phyloP scores from a whole-genome alignment of 2,329 filamentous ascomycete species.

The Akanthomyces muscarius region DNA sequence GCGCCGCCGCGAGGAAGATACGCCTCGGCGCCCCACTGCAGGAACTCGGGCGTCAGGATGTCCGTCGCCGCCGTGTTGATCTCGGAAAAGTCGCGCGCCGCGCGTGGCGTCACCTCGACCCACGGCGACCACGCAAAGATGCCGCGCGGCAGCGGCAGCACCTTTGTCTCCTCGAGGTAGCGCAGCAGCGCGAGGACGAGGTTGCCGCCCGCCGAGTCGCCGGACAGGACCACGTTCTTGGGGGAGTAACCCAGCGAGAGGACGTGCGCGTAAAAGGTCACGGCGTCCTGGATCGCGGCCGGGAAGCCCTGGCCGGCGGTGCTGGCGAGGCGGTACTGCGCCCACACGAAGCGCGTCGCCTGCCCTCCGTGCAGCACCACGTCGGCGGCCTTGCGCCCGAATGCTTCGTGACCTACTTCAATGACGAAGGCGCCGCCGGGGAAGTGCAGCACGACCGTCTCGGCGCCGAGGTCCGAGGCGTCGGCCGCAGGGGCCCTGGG shows the following conservation, averaged over 20 bases:
- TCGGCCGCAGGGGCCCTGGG: not conserved
- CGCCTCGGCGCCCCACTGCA: constrained; percentile 15
- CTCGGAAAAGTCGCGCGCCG: constrained; percentile 3
- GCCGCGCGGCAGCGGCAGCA: constrained; percentile 12
- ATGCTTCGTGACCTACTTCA: constrained; percentile 26
- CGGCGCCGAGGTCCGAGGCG: not conserved
- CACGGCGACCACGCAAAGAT: constrained; percentile 14
- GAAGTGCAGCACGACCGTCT: constrained; percentile 25
- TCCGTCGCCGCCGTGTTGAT: not conserved
- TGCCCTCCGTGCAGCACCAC: constrained; percentile 22
- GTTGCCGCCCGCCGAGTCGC: constrained; percentile 31
- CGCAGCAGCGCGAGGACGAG: constrained; percentile 28
- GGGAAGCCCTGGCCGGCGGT: constrained; percentile 25
- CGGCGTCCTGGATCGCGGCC: constrained; percentile 28
- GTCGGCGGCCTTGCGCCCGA: constrained; percentile 24
- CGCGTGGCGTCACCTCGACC: constrained; percentile 9
- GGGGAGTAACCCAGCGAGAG: constrained; percentile 23
- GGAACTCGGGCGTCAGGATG: not conserved
- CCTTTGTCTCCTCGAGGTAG: constrained; percentile 21
- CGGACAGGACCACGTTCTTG: constrained; percentile 27
- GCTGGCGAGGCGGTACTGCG: constrained; percentile 29
- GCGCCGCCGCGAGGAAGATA: not conserved
- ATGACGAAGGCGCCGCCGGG: constrained; percentile 30
- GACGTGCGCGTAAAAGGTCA: constrained; percentile 28
- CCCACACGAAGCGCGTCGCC: constrained; percentile 23